Evolutionary conservation across 768 basidiomycete species (phyloP).

Genomic region (Boletus pseudopeckii): DNA sequence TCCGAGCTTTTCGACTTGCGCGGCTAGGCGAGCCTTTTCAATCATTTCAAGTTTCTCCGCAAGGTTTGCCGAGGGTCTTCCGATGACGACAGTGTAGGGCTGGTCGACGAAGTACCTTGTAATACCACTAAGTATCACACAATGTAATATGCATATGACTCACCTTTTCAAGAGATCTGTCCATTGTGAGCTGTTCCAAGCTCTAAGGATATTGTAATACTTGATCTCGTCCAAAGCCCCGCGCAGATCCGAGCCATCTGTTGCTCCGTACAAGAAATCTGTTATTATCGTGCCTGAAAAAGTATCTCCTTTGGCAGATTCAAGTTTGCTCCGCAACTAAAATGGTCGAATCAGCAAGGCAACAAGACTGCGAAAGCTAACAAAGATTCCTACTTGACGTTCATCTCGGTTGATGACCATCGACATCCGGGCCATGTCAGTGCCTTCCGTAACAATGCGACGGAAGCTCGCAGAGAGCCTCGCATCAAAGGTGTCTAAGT

Average conservation of each 20-base stretch:
- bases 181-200: slow-evolving; percentile 81
- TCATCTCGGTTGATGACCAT: slow-evolving; percentile 86
- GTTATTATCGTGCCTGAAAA: slow-evolving; percentile 72
- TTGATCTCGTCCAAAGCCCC: slow-evolving; percentile 75
- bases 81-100: slow-evolving; percentile 70
- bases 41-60: slow-evolving; percentile 76
- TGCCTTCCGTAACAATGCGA: slow-evolving; percentile 66
- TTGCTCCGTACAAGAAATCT: slow-evolving; percentile 83
- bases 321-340: slow-evolving; percentile 79
- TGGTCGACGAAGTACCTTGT: slow-evolving; percentile 76
- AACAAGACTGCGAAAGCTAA: background rate
- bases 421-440: slow-evolving; percentile 88
- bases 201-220: slow-evolving; percentile 60
- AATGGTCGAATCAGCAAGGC: slow-evolving; percentile 2
- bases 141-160: slow-evolving; percentile 20
- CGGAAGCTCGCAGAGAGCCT: slow-evolving; percentile 66
- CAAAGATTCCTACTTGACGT: slow-evolving; percentile 57
- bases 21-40: slow-evolving; percentile 73
- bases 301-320: slow-evolving; percentile 77
- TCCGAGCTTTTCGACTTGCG: slow-evolving; percentile 69
- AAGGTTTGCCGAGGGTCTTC: slow-evolving; percentile 83
- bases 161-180: slow-evolving; percentile 69
- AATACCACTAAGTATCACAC: slow-evolving; percentile 6
- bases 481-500: slow-evolving; percentile 67
- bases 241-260: slow-evolving; percentile 76